Percentiles rank a stretch among this genome's conserved stretches.
Conservation (phyloP, 1,139 yeast genomes). For the Geotrichum macrosporum region DNA sequence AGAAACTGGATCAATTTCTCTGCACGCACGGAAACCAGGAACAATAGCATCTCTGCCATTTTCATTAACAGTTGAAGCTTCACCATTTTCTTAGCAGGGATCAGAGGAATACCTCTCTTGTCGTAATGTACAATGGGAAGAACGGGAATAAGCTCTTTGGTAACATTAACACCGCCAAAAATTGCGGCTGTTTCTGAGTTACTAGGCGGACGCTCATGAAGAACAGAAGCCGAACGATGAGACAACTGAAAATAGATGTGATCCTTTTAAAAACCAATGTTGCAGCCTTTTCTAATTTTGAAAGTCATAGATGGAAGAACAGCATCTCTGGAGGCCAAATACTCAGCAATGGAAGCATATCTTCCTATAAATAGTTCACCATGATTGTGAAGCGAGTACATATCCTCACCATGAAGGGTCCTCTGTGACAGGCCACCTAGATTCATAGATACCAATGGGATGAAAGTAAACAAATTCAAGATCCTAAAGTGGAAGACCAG, state of each 20-base stretch:
- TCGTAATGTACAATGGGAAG: slow-evolving; percentile 98
- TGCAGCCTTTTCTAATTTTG: slow-evolving; percentile 98
- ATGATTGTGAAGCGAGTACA: slow-evolving; percentile 88
- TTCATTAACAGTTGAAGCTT: slow-evolving; percentile 76
- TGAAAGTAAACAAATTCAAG: slow-evolving; percentile 98
- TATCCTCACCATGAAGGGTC: slow-evolving; percentile 99
- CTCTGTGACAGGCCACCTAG: slow-evolving; percentile 97
- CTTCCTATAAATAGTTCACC: slow-evolving; percentile 99
- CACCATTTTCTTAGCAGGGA: slow-evolving; percentile 95
- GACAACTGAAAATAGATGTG: slow-evolving; percentile 93
- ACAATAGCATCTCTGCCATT: slow-evolving; percentile 88
- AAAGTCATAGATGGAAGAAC: slow-evolving; percentile 97
- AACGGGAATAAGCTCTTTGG: slow-evolving; percentile 98
- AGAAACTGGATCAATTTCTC: slow-evolving; percentile 98
- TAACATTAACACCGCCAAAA: slow-evolving; percentile 98
- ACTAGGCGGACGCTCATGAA: slow-evolving; percentile 97
- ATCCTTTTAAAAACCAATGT: slow-evolving; percentile 95
- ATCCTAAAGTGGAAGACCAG: slow-evolving; percentile 96
- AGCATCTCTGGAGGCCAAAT: slow-evolving; percentile 96
- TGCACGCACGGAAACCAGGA: slow-evolving; percentile 94
- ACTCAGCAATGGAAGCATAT: slow-evolving; percentile 98
- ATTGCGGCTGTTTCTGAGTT: slow-evolving; percentile 97
- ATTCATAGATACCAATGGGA: slow-evolving; percentile 98
- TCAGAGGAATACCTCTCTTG: slow-evolving; percentile 99
- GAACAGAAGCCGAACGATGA: slow-evolving; percentile 87